These are phyloP conservation scores for Beta vulgaris DNA, from an alignment of 148 eudicot genomes.

Conservation along the genomic window DNA sequence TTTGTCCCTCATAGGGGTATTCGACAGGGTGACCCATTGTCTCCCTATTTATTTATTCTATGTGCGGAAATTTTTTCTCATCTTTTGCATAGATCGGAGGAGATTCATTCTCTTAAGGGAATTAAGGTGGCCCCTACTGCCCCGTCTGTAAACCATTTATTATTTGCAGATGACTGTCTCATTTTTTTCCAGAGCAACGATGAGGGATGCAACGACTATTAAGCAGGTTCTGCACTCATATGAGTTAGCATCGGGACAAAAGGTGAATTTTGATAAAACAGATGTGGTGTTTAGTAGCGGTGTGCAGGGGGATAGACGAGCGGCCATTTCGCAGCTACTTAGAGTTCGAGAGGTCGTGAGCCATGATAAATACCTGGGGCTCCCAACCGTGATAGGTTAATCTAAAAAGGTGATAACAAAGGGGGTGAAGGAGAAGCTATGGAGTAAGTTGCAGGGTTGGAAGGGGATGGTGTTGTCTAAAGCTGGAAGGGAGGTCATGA, in stretches of 20 bases:
- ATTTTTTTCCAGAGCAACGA: background rate
- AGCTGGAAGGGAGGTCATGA: conserved; percentile 8
- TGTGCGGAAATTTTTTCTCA: background rate
- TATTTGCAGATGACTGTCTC: background rate
- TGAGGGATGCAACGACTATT: too few relatives aligned
- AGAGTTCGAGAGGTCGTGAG: too few relatives aligned
- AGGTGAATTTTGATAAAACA: background rate
- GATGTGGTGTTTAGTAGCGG: background rate
- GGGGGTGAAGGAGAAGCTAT: background rate
- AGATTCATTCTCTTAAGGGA: background rate
- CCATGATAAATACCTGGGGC: background rate
- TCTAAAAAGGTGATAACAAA: background rate
- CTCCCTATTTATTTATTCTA: background rate
- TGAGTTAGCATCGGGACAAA: background rate
- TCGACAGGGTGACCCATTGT: background rate
- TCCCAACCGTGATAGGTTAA: background rate
- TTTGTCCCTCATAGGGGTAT: background rate
- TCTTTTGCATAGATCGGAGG: background rate
- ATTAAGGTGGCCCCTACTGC: background rate
- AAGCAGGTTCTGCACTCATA: background rate
- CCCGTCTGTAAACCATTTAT: background rate
- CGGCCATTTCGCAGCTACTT: background rate
- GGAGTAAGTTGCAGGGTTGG: background rate
- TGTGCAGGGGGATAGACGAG: too few relatives aligned
- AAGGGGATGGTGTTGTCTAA: background rate